Evolutionary conservation across 2,329 filamentous ascomycete species (phyloP).

Genomic region (Metarhizium album): DNA sequence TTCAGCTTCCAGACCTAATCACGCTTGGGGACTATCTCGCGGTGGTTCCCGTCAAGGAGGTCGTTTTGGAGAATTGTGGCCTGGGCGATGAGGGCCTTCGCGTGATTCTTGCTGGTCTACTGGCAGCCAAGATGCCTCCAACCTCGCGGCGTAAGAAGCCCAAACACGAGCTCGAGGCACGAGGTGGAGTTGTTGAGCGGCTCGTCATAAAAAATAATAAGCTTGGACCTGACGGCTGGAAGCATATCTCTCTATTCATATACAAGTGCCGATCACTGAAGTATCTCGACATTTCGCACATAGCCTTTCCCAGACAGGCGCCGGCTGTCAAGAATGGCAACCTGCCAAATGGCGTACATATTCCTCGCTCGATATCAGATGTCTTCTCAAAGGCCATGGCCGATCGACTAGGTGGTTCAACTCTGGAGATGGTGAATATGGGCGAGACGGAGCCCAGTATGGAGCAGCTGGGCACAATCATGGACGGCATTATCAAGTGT

Average conservation of each 20-base stretch:
- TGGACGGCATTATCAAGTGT: conserved; percentile 73
- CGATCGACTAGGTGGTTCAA: conserved; percentile 63
- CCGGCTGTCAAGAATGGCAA: conserved; percentile 17
- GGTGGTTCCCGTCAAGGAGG: conserved; percentile 78
- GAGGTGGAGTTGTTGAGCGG: conserved; percentile 71
- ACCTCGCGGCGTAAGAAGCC: conserved; percentile 38
- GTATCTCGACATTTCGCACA: conserved; percentile 74
- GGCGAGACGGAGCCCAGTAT: conserved; percentile 66
- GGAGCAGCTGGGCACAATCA: conserved; percentile 60
- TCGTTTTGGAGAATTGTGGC: conserved; percentile 79
- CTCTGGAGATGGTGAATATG: conserved; percentile 73
- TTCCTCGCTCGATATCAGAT: conserved; percentile 33
- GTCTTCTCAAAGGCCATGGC: conserved; percentile 66
- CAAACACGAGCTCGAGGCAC: conserved; percentile 30
- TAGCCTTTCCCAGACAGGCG: conserved; percentile 55
- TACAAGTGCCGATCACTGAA: conserved; percentile 84
- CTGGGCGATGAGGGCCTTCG: conserved; percentile 79
- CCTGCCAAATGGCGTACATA: conserved; percentile 23
- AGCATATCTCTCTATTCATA: conserved; percentile 77
- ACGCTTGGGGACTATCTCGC: conserved; percentile 91
- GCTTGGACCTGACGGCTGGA: conserved; percentile 81
- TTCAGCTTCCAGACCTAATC: conserved; percentile 73
- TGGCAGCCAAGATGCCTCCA: conserved; percentile 64
- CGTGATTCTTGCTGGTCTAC: conserved; percentile 73
- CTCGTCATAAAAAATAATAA: conserved; percentile 88